Evolutionary conservation across 352 stramenopile species (phyloP), one percentile per base, ranked within the genome.

Genomic region (Phytophthora fragariae): DNA sequence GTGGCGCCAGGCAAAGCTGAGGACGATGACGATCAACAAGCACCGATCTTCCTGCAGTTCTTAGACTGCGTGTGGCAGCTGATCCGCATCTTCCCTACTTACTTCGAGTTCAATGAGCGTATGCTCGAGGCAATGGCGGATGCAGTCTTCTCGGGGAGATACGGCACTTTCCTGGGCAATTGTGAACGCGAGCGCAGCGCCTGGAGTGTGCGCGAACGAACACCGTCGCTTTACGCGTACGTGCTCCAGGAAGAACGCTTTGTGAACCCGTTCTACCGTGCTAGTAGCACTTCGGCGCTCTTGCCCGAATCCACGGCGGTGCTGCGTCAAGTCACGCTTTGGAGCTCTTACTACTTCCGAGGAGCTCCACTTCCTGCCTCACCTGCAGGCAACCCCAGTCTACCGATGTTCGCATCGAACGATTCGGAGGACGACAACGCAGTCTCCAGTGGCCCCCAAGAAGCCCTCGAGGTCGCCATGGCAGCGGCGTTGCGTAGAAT

Each of bases 41-140:
- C 88, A 1, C 93, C 93, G 0, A 86, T 98, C 46, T 97, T 97
- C 47, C 66, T 97, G 14, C 92, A 97, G 72, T 98, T 97, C 64
- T 70, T 98, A 5, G 93, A 98, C 71, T 95, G 85, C 50, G 82
- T 97, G 3, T 97, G 87, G 86, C 92, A 98, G 62, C 63, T 98
- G 1, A 76, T 81, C 57, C 82, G 83, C 0, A 81, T 95, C 64
- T 97, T 89, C 52, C 92, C 92, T 14, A 94, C 85, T 11, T 83
- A 88, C 65, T 97, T 97, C 67, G 89, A 97, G 64, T 97, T 97
- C 69, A 97, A 89, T 39, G 70, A 79, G 5, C 64, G 73, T 15
- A 73, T 97, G 59, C 77, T 97, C 0, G 75, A 94, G 56, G 65
- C 77, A 2, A 81, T 97, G 21, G 90, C 83, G 0, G 91, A 97